A percentile compares a stretch with the other conserved stretches of the same genome.
Conservation (phyloP, 352 stramenopile species). For the Globisporangium nagaii region DNA sequence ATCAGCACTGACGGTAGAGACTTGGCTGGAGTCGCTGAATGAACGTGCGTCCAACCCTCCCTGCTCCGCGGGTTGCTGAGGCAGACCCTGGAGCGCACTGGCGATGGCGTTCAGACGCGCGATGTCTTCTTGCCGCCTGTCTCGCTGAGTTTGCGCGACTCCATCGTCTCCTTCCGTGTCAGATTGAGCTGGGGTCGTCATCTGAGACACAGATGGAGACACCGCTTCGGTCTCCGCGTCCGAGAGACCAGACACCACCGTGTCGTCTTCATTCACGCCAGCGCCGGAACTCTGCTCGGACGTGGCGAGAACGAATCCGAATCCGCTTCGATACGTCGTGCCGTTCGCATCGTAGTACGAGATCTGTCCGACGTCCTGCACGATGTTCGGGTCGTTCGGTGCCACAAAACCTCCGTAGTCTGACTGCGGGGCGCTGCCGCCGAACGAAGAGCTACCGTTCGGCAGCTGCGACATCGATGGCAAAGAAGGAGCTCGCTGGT, state of each 20-base stretch:
- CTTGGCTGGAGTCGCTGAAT: background rate
- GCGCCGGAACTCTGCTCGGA: background rate
- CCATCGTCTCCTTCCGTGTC: constrained; percentile 46
- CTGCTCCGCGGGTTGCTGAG: background rate
- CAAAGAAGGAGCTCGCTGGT: constrained; percentile 7
- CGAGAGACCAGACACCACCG: constrained; percentile 15
- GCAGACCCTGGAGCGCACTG: constrained; percentile 13
- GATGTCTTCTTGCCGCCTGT: constrained; percentile 19
- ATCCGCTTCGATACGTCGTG: constrained; percentile 52
- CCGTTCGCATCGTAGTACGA: constrained; percentile 65
- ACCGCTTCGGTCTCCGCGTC: constrained; percentile 61
- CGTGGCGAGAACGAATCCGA: constrained; percentile 41
- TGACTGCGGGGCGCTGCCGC: background rate
- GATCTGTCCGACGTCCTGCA: constrained; percentile 32
- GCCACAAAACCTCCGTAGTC: constrained; percentile 39
- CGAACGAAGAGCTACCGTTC: constrained; percentile 4
- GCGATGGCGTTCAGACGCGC: constrained; percentile 24
- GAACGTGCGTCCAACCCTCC: background rate
- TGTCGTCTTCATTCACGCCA: background rate
- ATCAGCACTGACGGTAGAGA: background rate
- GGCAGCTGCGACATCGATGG: constrained; percentile 10
- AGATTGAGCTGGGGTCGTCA: constrained; percentile 63
- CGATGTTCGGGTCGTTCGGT: constrained; percentile 47
- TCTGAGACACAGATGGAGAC: constrained; percentile 55
- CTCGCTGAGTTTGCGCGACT: constrained; percentile 21